Percentiles rank a stretch among this genome's conserved stretches.
Evolutionary conservation across 2,329 filamentous ascomycete genomes (phyloP).

Genomic region (Colletotrichum viniferum): DNA sequence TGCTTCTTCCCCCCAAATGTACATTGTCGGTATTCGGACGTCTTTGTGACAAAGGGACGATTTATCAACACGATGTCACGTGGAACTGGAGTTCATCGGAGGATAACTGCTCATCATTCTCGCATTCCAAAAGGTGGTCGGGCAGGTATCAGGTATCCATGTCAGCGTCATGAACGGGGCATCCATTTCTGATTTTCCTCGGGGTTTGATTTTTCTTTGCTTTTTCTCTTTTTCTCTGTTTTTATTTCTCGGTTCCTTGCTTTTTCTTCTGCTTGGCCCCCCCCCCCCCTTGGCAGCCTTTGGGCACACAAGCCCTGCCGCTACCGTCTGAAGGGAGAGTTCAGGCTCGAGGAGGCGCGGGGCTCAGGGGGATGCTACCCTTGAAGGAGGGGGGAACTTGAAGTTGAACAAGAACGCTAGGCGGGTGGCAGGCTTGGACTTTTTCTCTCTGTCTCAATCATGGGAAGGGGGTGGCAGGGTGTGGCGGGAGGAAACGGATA

Average conservation of each 20-base stretch:
- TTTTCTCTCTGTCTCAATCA: not conserved
- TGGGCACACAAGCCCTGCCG: not conserved
- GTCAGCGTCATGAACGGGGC: constrained; percentile 10
- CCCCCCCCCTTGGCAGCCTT: not conserved
- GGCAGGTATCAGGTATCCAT: constrained; percentile 18
- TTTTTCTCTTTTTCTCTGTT: not conserved
- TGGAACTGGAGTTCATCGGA: constrained; percentile 13
- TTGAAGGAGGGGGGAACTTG: not conserved
- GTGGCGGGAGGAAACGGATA: not conserved
- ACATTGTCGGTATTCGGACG: constrained; percentile 13
- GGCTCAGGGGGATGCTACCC: not conserved
- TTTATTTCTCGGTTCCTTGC: not conserved
- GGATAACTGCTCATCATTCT: constrained; percentile 15
- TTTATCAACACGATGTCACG: constrained; percentile 12
- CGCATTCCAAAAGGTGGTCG: constrained; percentile 12
- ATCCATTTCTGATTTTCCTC: constrained; percentile 10
- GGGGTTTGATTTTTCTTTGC: constrained; percentile 13
- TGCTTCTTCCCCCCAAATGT: not conserved
- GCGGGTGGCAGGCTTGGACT: not conserved
- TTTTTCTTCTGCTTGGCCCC: not conserved
- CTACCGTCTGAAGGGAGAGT: not conserved
- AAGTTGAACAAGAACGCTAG: not conserved
- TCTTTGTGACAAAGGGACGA: not conserved
- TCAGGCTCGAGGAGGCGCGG: not conserved
- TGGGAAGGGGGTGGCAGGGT: not conserved